Base-by-base conservation (phyloP, 1,284 basidiomycete species). In the Malassezia japonica region DNA sequence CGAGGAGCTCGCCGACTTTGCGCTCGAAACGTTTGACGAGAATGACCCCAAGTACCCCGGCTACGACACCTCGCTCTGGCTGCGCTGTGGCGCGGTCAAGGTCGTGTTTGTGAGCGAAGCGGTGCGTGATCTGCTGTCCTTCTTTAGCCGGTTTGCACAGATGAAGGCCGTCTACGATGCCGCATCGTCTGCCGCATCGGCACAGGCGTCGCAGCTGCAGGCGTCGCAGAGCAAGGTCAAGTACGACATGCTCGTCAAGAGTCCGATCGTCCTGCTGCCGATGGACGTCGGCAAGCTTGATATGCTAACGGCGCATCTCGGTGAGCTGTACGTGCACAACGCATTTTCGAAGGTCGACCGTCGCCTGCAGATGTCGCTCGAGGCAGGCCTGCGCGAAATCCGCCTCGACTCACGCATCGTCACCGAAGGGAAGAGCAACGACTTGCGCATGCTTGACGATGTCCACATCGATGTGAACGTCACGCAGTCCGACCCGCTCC, bases 1-100 rank as follows among this genome's bases (percentile, higher is more conserved):
- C 32, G 82, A 89, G 63, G 87, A 98, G 72, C 82, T 98, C 40
- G 92, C 90, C 21, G 87, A 95, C 72, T 90, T 99, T 76, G 82
- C 81, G 48, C 96, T 98, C 74, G 85, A 95, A 74, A 98, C 90
- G 0, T 92, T 83, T 74, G 86, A 92, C 72, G 74, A 76, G 2
- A 65, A 61, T 8, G 78, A 80, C 31, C 77, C 80, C 28, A 78
- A 78, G 1, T 86, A 87, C 73, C 78, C 80, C 2, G 88, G 88
- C 31, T 81, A 92, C 75, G 90, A 91, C 73, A 90, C 90, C 3
- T 82, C 84, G 5, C 78, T 99, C 50, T 81, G 81, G 59, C 79
- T 99, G 48, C 81, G 83, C 25, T 83, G 87, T n/a, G 92, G 87
- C 4, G 95, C 94, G 1, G 78, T 98, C 67, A 87, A 85, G 64